Base-by-base conservation (phyloP, 2,329 filamentous ascomycete species). In the Aspergillus unguis region DNA sequence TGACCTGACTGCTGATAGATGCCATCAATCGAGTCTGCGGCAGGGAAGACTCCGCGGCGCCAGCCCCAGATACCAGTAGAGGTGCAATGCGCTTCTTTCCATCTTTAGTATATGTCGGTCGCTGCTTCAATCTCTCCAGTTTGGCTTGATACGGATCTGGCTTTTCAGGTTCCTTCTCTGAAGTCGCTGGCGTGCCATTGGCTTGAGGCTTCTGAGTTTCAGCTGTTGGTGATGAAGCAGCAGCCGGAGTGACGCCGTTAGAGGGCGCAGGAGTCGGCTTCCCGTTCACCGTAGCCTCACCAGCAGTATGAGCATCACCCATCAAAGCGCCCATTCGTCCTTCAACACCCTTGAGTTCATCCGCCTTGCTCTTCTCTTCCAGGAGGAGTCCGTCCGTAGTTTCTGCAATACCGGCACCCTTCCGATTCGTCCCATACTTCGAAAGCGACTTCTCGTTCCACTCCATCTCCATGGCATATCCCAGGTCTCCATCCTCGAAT, bases 311-410 rank as follows among this genome's bases (percentile, higher is more conserved):
- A 17, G 82, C 81, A 65, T 96, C 92, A 5, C 92, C 92, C 94
- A 99, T 99, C 35, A 99, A 75, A n/a, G 92, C 92, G 9, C 94
- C 94, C 94, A 99, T 99, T 59, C 92, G 84, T 2, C 91, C 94
- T 72, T 99, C 90, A 0, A 92, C 92, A 4, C 88, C 92, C 58
- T 87, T 89, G 31, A 92, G 81, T 69, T 99, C 94, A 25, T 88
- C 92, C 40, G 87, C 91, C 67, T 95, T 96, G 73, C 91, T 96
- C 68, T 86, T 87, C 62, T 95, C 91, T 72, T 99, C 94, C 0
- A 99, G 75, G 35, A 89, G 80, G 40, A 97, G 74, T 0, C 90
- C 90, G 64, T 96, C 90, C 0, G 95, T 89, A 55, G 95, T 92
- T 71, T 99, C 94, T 5, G 94, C 84, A 45, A 97, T 90, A 1